Conservation (phyloP, 1,284 basidiomycete species). For the Takashimella tepidaria region DNA sequence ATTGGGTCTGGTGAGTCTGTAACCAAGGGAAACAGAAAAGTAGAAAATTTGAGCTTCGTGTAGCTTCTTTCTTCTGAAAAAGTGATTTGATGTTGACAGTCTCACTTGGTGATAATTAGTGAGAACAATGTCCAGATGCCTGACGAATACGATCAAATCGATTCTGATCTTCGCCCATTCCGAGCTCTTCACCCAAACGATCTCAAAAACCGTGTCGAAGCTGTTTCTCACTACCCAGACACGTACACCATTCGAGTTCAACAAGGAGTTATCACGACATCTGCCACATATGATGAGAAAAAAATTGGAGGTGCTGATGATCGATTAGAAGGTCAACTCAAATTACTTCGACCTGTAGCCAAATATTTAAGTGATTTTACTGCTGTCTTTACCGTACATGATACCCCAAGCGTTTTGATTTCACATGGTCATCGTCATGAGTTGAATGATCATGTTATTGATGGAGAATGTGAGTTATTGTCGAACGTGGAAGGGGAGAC, state of each 20-base stretch:
- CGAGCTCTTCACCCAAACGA: constrained; percentile 53
- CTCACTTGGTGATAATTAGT: constrained; percentile 14
- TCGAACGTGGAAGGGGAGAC: too few species aligned
- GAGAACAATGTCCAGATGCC: constrained; percentile 51
- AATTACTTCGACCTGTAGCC: constrained; percentile 30
- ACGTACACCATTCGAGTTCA: constrained; percentile 22
- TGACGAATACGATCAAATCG: constrained; percentile 47
- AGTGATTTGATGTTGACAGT: too few species aligned
- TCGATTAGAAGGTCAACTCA: constrained; percentile 39
- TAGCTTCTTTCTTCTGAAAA: too few species aligned
- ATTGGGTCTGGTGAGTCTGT: constrained; percentile 50
- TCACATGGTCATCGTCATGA: constrained; percentile 50
- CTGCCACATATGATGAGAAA: constrained; percentile 15
- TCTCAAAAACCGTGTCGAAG: constrained; percentile 56
- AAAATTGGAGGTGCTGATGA: constrained; percentile 23
- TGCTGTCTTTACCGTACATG: constrained; percentile 38
- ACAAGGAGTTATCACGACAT: constrained; percentile 10
- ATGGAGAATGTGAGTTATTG: constrained; percentile 47
- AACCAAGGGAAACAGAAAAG: too few species aligned
- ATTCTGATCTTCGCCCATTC: constrained; percentile 36
- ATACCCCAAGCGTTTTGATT: constrained; percentile 51
- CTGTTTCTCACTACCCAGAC: constrained; percentile 6
- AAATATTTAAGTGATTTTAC: constrained; percentile 37
- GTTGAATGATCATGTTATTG: constrained; percentile 49
- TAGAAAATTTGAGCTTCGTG: too few species aligned